Evolutionary conservation across 495 filamentous ascomycete species (phyloP), one percentile per base, ranked within the genome.

Genomic region (Ramalina peruviana): DNA sequence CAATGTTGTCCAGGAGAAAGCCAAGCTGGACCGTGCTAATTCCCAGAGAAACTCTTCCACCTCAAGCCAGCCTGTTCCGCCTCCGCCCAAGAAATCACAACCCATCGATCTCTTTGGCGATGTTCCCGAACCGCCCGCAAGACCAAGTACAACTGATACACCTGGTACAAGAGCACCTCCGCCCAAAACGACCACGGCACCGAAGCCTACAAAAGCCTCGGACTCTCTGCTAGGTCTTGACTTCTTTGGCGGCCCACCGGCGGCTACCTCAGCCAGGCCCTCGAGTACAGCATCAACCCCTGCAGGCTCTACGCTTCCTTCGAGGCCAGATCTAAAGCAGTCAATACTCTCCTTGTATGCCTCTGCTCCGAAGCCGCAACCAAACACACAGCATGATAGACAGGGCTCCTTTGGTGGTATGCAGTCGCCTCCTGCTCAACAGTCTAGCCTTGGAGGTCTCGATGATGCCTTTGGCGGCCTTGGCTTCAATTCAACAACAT

Each of bases 341-440:
- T 96, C 90, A 12, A 98, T 98, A 49, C 68, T 98, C 11, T 97
- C 93, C 3, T 72, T 98, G 7, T 98, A 98, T 60, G 85, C 92
- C 36, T 86, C 89, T 38, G 82, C 85, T 38, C 85, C 83, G 16
- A 74, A 76, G 51, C 74, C 80, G 37, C 82, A 83, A 56, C 73
- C 72, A 10, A 78, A 76, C 46, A 59, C 64, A 36, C 70, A 75
- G 49, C 69, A 74, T 50, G 73, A 75, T 52, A 80, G 81, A 23
- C 76, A 74, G 42, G 62, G 69, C 42, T 79, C 81, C 0, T 83
- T 87, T 60, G 84, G 85, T 37, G 76, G 75, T 42, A 73, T 86
- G 70, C 70, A 80, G 51, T 80, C 80, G 33, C 73, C 79, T 7
- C 46, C 70, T 23, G 52, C 62, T 54, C 68, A 71, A 23, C 56